A percentile compares a stretch with the other conserved stretches of the same genome.
Evolutionary conservation across 495 filamentous ascomycete species (phyloP).

Genomic region (Hypoxylon fuscum): DNA sequence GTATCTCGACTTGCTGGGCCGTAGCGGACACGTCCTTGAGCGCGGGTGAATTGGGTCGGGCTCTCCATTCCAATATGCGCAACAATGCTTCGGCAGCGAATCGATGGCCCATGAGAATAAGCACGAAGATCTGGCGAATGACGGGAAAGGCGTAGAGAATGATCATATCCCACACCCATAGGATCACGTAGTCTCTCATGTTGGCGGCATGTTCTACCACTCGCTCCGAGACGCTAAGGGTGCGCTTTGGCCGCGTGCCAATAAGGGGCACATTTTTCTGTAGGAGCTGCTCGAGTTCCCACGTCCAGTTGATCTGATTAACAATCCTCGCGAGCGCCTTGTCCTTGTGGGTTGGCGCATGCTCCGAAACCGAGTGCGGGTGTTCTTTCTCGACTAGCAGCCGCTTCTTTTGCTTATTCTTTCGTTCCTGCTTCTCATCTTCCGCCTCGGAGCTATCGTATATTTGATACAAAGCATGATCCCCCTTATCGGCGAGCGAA

Average conservation of each 20-base stretch:
- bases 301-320: slow-evolving; percentile 96
- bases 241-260: slow-evolving; percentile 79
- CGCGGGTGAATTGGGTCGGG: slow-evolving; percentile 79
- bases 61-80: slow-evolving; percentile 85
- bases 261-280: slow-evolving; percentile 88
- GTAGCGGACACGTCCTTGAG: slow-evolving; percentile 96
- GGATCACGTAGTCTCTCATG: slow-evolving; percentile 75
- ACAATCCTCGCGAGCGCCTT: slow-evolving; percentile 80
- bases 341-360: slow-evolving; percentile 82
- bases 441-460: slow-evolving; percentile 65
- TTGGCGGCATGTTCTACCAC: slow-evolving; percentile 94
- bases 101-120: slow-evolving; percentile 82
- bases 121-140: slow-evolving; percentile 74
- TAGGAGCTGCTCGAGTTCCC: slow-evolving; percentile 83
- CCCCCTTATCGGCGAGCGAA: slow-evolving; percentile 80
- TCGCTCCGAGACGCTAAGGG: slow-evolving; percentile 90
- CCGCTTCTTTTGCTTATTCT: slow-evolving; percentile 61
- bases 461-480: slow-evolving; percentile 39
- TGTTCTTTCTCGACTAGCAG: slow-evolving; percentile 83
- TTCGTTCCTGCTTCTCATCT: slow-evolving; percentile 67
- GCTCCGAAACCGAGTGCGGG: slow-evolving; percentile 82
- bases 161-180: slow-evolving; percentile 74
- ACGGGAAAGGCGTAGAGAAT: slow-evolving; percentile 82
- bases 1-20: slow-evolving; percentile 98
- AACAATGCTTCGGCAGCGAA: slow-evolving; percentile 82